phyloP scores from a whole-genome alignment of 2,329 filamentous ascomycete genomes.

The Acrodontium crateriforme region DNA sequence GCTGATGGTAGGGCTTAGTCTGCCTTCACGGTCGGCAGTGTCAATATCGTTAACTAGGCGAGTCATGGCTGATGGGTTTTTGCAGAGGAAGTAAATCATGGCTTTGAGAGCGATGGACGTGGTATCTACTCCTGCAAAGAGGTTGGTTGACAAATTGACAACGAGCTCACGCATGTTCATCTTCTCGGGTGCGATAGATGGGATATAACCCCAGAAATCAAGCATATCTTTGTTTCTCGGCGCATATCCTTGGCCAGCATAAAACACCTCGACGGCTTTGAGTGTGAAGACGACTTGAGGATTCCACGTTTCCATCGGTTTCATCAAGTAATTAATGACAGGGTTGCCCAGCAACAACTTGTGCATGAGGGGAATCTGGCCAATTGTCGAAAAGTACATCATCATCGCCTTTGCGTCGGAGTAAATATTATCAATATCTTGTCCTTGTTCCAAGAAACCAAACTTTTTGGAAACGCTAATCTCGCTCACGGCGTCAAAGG shows the following conservation, averaged over 20 bases:
- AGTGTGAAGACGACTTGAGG: slow-evolving; percentile 21
- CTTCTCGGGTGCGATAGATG: slow-evolving; percentile 16
- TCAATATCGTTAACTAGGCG: slow-evolving; percentile 6
- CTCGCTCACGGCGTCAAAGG: slow-evolving; percentile 9
- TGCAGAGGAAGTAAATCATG: slow-evolving; percentile 25
- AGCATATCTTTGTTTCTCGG: slow-evolving; percentile 21
- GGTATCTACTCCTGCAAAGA: slow-evolving; percentile 25
- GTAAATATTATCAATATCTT: slow-evolving; percentile 7
- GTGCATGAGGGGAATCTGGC: slow-evolving; percentile 7
- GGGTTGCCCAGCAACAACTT: slow-evolving; percentile 7
- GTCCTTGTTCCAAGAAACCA: slow-evolving; percentile 5
- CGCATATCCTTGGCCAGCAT: slow-evolving; percentile 6
- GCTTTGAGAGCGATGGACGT: slow-evolving; percentile 28
- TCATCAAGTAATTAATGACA: not conserved
- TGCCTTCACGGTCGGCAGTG: slow-evolving; percentile 4
- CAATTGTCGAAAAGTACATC: slow-evolving; percentile 4
- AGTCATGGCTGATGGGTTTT: slow-evolving; percentile 3
- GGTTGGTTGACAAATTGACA: slow-evolving; percentile 3
- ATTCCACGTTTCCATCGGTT: slow-evolving; percentile 24
- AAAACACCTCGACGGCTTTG: slow-evolving; percentile 18
- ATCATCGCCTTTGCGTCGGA: slow-evolving; percentile 4
- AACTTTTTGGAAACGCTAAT: slow-evolving; percentile 4
- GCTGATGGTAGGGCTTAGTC: slow-evolving; percentile 8
- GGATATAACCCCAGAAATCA: slow-evolving; percentile 17
- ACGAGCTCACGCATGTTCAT: slow-evolving; percentile 15